Base-by-base conservation (phyloP, 2,329 filamentous ascomycete genomes). In the Pseudogymnoascus destructans region DNA sequence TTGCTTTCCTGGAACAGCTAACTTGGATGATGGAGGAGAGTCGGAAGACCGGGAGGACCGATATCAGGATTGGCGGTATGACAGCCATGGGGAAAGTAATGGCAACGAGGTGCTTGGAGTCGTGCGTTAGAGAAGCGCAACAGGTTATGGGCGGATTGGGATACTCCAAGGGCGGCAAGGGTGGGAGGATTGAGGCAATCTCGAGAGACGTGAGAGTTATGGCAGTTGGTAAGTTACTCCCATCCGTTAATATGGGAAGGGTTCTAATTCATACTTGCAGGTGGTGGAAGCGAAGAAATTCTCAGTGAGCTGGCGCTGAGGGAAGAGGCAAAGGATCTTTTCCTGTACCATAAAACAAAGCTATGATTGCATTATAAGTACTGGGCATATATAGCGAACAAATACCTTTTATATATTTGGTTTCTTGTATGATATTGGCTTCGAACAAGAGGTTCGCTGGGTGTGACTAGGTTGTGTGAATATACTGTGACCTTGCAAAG, bases 1-100 rank as follows among this genome's bases (percentile, higher is more conserved):
- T 79, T 69, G 78, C 80, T 0, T 84, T 80, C 71, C 67, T 84
- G 59, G 81, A 85, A 63, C 80, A 84, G 65, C 70, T 84, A 2
- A 79, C 78, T 4, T 79, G 64, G 65, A 32, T 68, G 52, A 64
- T 68, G 55, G 66, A 68, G 52, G 7, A 63, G 32, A 60, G 61
- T 2, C 55, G 52, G 13, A 60, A 58, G 23, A 58, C 58, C 13
- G 54, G 56, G 4, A 57, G 55, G 33, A 33, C 62, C 54, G 59
- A 70, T 56, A 67, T 74, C 9, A 73, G 75, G 36, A 73, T 79
- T 32, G 76, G 76, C 1, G 76, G 77, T 0, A 74, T 76, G 70
- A 78, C 76, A 13, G 77, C 77, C 0, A 66, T 78, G 60, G 65
- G 77, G 30, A 79, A 79, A 62, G 74, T 79, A 3, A 74, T 78